phyloP scores from a whole-genome alignment of 2,329 filamentous ascomycete species.

The Parastagonospora avenae region DNA sequence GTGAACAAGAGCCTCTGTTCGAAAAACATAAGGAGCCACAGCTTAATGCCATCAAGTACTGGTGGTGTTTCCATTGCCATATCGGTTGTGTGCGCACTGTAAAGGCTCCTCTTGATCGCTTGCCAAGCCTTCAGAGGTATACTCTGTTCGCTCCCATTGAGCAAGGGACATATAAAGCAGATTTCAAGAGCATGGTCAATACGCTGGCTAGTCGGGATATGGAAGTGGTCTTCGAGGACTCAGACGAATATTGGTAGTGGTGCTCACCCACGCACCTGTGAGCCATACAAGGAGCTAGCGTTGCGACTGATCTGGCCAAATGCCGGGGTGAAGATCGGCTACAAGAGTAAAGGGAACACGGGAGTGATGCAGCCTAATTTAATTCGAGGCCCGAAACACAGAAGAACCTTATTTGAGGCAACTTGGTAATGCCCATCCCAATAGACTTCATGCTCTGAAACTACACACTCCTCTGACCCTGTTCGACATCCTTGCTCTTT shows the following conservation, averaged over 20 bases:
- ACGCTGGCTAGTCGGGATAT: neutral
- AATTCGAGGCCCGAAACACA: too few relatives aligned
- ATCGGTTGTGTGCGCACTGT: neutral
- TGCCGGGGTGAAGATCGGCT: too few relatives aligned
- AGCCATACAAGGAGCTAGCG: too few relatives aligned
- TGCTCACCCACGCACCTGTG: too few relatives aligned
- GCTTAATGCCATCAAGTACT: neutral
- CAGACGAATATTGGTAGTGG: too few relatives aligned
- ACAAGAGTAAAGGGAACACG: too few relatives aligned
- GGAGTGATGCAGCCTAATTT: too few relatives aligned
- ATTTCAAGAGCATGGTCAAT: neutral
- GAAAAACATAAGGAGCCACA: neutral
- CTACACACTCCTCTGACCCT: conserved; percentile 11
- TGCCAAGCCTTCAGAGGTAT: neutral
- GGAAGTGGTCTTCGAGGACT: neutral
- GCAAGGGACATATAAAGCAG: neutral
- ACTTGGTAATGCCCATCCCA: neutral
- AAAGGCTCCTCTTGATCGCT: neutral
- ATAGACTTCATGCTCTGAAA: neutral
- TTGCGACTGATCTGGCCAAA: too few relatives aligned
- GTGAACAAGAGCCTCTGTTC: neutral
- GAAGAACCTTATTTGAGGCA: too few relatives aligned
- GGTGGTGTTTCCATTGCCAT: neutral
- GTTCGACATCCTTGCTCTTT: conserved; percentile 32
- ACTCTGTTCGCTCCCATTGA: neutral